A percentile compares a stretch with the other conserved stretches of the same genome.
These are phyloP conservation scores for Escovopsis sp. DNA, from an alignment of 2,329 filamentous ascomycete species.

Conservation along the genomic window DNA sequence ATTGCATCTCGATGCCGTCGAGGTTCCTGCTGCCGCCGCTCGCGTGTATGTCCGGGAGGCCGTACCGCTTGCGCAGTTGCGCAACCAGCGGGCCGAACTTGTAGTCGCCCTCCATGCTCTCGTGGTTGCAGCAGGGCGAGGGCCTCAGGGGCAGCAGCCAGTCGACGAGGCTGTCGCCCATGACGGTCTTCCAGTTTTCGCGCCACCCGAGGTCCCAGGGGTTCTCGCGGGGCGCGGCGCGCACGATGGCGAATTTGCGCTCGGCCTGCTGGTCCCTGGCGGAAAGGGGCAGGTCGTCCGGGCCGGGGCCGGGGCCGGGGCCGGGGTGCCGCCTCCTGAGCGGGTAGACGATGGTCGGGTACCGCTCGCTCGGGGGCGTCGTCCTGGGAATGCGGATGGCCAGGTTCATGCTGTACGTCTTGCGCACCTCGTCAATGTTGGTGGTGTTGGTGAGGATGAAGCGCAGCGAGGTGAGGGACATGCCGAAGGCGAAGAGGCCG, in stretches of 20 bases:
- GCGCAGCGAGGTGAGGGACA: slow-evolving; percentile 59
- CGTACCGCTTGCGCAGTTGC: slow-evolving; percentile 32
- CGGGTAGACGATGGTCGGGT: slow-evolving; percentile 44
- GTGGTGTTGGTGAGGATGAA: slow-evolving; percentile 63
- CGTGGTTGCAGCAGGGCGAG: slow-evolving; percentile 61
- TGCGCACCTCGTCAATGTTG: slow-evolving; percentile 65
- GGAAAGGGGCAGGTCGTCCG: slow-evolving; percentile 5
- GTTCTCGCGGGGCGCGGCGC: slow-evolving; percentile 60
- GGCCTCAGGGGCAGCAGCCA: slow-evolving; percentile 68
- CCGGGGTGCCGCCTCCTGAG: slow-evolving; percentile 21
- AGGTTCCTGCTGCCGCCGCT: background rate
- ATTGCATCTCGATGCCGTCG: slow-evolving; percentile 3
- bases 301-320: background rate
- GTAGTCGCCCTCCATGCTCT: slow-evolving; percentile 51
- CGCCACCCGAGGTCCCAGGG: slow-evolving; percentile 65
- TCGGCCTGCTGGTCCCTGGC: slow-evolving; percentile 32
- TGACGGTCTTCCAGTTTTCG: slow-evolving; percentile 62
- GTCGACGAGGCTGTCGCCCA: slow-evolving; percentile 57
- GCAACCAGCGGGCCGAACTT: slow-evolving; percentile 48
- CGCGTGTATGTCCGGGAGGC: slow-evolving; percentile 8
- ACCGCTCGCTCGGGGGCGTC: slow-evolving; percentile 27
- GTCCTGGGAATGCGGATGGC: slow-evolving; percentile 54
- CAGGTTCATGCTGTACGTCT: slow-evolving; percentile 50
- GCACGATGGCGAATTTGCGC: slow-evolving; percentile 66
- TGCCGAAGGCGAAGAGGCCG: slow-evolving; percentile 62